Evolutionary conservation across 2,329 filamentous ascomycete species (phyloP).

Genomic region (Cercospora zeae-maydis): DNA sequence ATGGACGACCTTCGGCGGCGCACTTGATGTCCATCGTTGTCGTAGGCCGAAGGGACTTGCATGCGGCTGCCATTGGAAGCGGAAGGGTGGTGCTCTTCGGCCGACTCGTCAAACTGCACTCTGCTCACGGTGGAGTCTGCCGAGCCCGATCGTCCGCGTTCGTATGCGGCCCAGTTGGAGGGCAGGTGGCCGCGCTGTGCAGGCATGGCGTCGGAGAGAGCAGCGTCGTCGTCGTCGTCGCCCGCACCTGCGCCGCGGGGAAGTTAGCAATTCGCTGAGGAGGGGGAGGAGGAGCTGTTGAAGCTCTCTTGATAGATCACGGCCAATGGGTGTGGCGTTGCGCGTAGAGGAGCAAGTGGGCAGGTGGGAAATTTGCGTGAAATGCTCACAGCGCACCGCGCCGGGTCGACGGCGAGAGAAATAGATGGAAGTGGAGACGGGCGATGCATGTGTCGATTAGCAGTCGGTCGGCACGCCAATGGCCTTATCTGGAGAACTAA

Average conservation of each 20-base stretch:
- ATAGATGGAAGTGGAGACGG: constrained; percentile 10
- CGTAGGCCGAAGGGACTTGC: constrained; percentile 20
- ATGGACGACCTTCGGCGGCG: constrained; percentile 46
- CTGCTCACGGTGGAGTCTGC: constrained; percentile 36
- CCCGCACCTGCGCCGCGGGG: not conserved
- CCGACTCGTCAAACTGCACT: constrained; percentile 32
- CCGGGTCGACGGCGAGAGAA: constrained; percentile 8
- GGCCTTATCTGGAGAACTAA: not conserved
- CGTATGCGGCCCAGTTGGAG: constrained; percentile 47
- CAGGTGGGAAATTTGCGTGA: not conserved
- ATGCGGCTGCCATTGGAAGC: constrained; percentile 15
- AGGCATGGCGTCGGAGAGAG: constrained; percentile 22
- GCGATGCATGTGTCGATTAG: constrained; percentile 8
- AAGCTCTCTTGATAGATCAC: constrained; percentile 16
- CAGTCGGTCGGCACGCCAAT: not conserved
- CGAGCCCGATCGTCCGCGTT: constrained; percentile 41
- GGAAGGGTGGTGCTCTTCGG: constrained; percentile 27
- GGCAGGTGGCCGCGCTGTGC: constrained; percentile 36
- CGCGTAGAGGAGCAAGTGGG: not conserved
- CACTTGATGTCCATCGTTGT: constrained; percentile 29
- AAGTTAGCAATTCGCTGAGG: not conserved
- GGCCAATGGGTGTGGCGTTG: not conserved
- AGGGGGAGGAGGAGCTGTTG: constrained; percentile 17
- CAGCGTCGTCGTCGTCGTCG: not conserved
- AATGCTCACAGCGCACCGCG: not conserved